phyloP scores from a whole-genome alignment of 164 flowering plant genomes.

The Chimonanthus praecox region DNA sequence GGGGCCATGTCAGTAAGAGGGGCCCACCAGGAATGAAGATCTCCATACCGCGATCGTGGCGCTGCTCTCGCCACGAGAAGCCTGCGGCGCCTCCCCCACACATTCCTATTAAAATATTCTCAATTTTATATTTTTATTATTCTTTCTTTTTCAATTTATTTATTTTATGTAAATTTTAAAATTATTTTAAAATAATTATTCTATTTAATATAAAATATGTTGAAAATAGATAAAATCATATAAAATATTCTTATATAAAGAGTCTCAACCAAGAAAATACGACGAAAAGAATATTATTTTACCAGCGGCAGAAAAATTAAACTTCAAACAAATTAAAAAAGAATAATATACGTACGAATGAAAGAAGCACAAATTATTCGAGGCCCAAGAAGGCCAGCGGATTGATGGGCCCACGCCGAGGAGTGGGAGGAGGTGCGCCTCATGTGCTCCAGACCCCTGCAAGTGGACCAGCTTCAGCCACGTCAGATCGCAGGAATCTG shows the following conservation, averaged over 20 bases:
- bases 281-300: no score
- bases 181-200: no score
- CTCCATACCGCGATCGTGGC: not conserved
- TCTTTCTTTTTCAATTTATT: no score
- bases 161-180: no score
- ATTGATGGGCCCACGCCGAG: not conserved
- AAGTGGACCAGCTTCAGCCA: conserved; percentile 8
- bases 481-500: not conserved
- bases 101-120: not conserved
- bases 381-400: not conserved
- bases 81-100: not conserved
- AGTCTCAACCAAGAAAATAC: no score
- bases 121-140: not conserved
- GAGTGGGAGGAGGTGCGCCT: not conserved
- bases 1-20: not conserved
- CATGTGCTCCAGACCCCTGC: not conserved
- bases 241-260: no score
- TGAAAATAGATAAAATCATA: no score
- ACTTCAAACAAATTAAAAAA: not conserved
- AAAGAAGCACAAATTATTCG: not conserved
- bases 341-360: not conserved
- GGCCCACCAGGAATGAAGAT: not conserved
- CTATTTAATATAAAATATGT: no score
- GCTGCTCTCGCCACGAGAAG: not conserved
- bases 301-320: not conserved